Base-by-base conservation (phyloP, 768 basidiomycete genomes). In the Mycena floridula region DNA sequence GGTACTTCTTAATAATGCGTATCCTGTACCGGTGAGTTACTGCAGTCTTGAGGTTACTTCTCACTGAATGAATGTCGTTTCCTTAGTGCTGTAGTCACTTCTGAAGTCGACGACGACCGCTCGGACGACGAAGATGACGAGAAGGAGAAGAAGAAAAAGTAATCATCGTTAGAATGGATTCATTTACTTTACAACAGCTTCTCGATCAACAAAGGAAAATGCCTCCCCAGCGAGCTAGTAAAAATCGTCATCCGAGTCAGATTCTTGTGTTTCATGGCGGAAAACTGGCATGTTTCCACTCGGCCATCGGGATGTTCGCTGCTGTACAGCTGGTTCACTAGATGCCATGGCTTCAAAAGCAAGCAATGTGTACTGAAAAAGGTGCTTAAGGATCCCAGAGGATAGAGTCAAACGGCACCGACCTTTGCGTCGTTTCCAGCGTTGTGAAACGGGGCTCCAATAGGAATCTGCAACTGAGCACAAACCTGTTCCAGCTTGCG, bases 351-450 rank as follows among this genome's bases (percentile, higher is more conserved):
- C 61, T 44, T 73, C 73, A 57, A 87, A 57, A 12, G 79, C 77
- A 37, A 76, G 61, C 46, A 91, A 65, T 2, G 87, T 89, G 53
- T 79, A 87, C 89, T 91, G 39, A 20, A 43, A 30, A 16, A 43
- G n/a, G 16, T 12, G 21, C 44, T 8, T 37, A 28, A 40, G 13
- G 45, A 32, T 22, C 50, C 15, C 52, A 15, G 26, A 25, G 6
- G n/a, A 20, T 9, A 28, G 52, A 28, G 39, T 21, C n/a, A 13
- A 35, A 27, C 38, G 37, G 22, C 16, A 64, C 81, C 35, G 52
- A 90, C 89, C 58, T 84, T 74, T 1, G 89, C 89, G 59, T 92
- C 88, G 54, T 90, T 92, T 0, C 89, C 89, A 1, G 87, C 89
- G 54, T 93, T 93, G 69, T 91, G 90, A 46, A 85, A 63, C 11